phyloP scores from a whole-genome alignment of 352 stramenopile species.

The Globisporangium irregulare region DNA sequence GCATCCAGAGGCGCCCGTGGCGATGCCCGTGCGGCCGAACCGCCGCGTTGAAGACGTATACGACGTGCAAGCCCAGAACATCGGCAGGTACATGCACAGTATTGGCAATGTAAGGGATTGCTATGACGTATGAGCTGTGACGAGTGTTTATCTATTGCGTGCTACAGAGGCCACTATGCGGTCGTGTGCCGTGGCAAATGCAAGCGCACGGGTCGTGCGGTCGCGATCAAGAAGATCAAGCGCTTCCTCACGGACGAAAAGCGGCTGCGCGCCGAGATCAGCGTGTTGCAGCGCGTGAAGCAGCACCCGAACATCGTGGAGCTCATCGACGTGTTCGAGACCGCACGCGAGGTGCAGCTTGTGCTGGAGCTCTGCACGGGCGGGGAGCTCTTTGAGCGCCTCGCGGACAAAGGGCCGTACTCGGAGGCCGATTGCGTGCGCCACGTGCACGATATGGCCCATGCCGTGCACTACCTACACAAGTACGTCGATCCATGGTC shows the following conservation, averaged over 20 bases:
- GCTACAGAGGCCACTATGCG: conserved; percentile 66
- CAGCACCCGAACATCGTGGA: conserved; percentile 77
- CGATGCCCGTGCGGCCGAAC: conserved; percentile 13
- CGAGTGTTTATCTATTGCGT: neutral
- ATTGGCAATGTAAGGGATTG: neutral
- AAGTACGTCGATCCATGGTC: conserved; percentile 24
- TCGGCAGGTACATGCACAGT: conserved; percentile 33
- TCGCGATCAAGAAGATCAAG: conserved; percentile 87
- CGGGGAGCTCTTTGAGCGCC: conserved; percentile 77
- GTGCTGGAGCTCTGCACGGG: conserved; percentile 82
- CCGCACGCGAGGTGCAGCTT: conserved; percentile 66
- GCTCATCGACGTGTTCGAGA: conserved; percentile 81
- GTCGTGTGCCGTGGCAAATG: conserved; percentile 59
- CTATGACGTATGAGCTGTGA: neutral
- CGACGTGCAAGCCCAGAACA: conserved; percentile 42
- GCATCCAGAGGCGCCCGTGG: conserved; percentile 1
- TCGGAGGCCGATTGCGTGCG: conserved; percentile 79
- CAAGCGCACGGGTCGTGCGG: conserved; percentile 38
- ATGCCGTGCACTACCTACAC: conserved; percentile 72
- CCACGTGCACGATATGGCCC: conserved; percentile 67
- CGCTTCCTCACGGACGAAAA: conserved; percentile 73
- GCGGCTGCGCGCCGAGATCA: conserved; percentile 60
- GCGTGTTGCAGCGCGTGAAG: conserved; percentile 50
- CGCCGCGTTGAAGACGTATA: conserved; percentile 57
- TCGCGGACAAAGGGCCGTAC: conserved; percentile 78